Evolutionary conservation across 805 yeast species (phyloP).

Genomic region (Wickerhamiella alocasiicola): DNA sequence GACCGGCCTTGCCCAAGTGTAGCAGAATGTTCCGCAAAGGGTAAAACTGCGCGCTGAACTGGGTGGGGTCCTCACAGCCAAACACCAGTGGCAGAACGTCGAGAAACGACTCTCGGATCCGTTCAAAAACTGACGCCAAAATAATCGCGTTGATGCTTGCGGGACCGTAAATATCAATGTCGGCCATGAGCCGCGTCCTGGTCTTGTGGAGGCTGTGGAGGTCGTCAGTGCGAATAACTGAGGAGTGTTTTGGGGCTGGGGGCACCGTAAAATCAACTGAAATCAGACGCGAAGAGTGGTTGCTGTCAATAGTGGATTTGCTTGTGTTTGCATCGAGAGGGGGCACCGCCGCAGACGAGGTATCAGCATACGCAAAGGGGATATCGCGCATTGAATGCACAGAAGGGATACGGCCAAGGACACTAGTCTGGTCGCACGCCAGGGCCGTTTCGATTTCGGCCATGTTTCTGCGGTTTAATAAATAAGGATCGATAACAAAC

Average conservation of each 20-base stretch:
- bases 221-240: slow-evolving; percentile 8
- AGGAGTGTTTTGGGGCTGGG: slow-evolving; percentile 6
- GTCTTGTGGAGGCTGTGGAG: background rate
- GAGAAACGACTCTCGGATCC: slow-evolving; percentile 3
- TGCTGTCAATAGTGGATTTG: background rate
- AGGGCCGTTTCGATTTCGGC: slow-evolving; percentile 5
- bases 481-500: too few species aligned
- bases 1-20: slow-evolving; percentile 12
- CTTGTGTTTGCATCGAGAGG: background rate
- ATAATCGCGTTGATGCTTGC: slow-evolving; percentile 9
- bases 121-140: slow-evolving; percentile 11
- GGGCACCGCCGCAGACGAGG: background rate
- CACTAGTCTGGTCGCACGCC: slow-evolving; percentile 2
- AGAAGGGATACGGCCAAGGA: slow-evolving; percentile 11
- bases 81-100: background rate
- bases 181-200: slow-evolving; percentile 3
- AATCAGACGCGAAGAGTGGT: slow-evolving; percentile 5
- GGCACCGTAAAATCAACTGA: background rate
- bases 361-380: slow-evolving; percentile 15
- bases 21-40: slow-evolving; percentile 18
- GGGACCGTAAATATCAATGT: slow-evolving; percentile 8
- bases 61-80: slow-evolving; percentile 12
- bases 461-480: too few species aligned
- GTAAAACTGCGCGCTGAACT: slow-evolving; percentile 15
- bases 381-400: slow-evolving; percentile 21